Base-by-base conservation (phyloP, 805 yeast species). In the Debaryomyces hansenii region DNA sequence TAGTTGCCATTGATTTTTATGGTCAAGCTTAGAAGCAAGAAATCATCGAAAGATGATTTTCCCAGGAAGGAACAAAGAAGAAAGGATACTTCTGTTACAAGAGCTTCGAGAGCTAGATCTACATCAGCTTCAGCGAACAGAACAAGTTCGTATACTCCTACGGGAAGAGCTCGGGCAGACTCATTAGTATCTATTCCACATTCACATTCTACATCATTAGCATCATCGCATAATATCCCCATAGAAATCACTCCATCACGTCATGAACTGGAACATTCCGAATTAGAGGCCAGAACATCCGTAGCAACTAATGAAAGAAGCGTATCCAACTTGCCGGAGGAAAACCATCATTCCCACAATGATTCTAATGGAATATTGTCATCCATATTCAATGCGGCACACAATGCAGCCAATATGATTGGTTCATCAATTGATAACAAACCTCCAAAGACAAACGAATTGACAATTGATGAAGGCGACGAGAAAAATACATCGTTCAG, bases 321-420 rank as follows among this genome's bases (percentile, higher is more conserved):
- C 12, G 20, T 15, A 12, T 15, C n/a, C 18, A 2, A 8, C n/a
- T 11, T 11, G 38, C 5, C 20, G 10, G 14, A 31, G 8, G 34
- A 11, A n/a, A 31, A 31, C 16, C 14, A 14, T 12, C 27, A 24
- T 24, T 24, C 27, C 7, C 27, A 24, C 11, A 29, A 21, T 4
- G 53, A 50, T 20, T 42, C 53, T 5, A 49, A 51, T 40, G 79
- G 82, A 2, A 51, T 79, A 11, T 53, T 79, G 1, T 71, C 78
- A 1, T 59, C 80, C 1, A 55, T 79, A 16, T 48, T 78, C 36
- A 65, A 71, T 14, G 77, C 75, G 10, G 82, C 82, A 4, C 80
- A 75, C 48, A 72, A 64, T 44, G 80, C 79, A 1, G 75, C 76
- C 4, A 58, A 57, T 36, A 55, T 52, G 42, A 59, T 60, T 21